Conservation (phyloP, 1,139 yeast genomes). For the Saccharomyces hybrid region DNA sequence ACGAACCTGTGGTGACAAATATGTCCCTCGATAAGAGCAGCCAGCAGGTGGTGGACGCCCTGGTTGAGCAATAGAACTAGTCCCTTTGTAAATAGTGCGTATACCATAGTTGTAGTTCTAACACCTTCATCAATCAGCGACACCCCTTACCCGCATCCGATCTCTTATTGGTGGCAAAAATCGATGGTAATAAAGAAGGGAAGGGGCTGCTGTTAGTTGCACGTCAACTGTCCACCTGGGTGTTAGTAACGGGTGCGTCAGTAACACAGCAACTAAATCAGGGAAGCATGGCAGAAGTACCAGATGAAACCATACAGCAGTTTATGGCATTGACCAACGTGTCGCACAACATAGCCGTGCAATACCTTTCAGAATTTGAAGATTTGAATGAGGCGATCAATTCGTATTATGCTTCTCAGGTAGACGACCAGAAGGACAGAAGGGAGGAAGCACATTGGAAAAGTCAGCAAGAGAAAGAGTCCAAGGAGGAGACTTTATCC, state of each 20-base stretch:
- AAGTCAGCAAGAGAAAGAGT: background rate
- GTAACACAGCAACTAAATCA: background rate
- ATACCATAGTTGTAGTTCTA: background rate
- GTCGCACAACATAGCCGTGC: slow-evolving; percentile 40
- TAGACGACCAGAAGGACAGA: slow-evolving; percentile 5
- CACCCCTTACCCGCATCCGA: background rate
- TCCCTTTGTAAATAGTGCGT: background rate
- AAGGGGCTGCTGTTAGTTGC: background rate
- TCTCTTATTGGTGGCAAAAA: background rate
- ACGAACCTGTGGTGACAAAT: background rate
- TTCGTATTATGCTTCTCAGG: slow-evolving; percentile 26
- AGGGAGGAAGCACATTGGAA: slow-evolving; percentile 1
- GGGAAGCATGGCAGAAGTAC: slow-evolving; percentile 7
- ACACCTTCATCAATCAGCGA: background rate
- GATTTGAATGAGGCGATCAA: slow-evolving; percentile 29
- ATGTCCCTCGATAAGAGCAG: background rate
- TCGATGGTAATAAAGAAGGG: background rate
- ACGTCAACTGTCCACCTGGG: background rate
- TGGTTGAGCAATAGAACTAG: background rate
- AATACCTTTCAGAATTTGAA: slow-evolving; percentile 35
- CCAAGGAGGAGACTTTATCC: background rate
- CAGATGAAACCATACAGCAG: slow-evolving; percentile 38
- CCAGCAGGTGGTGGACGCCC: background rate
- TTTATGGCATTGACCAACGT: slow-evolving; percentile 46
- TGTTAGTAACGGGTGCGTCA: background rate